A percentile compares a stretch with the other conserved stretches of the same genome.
These are phyloP conservation scores for Mycena capillaripes DNA, from an alignment of 768 basidiomycete genomes.

Conservation along the genomic window DNA sequence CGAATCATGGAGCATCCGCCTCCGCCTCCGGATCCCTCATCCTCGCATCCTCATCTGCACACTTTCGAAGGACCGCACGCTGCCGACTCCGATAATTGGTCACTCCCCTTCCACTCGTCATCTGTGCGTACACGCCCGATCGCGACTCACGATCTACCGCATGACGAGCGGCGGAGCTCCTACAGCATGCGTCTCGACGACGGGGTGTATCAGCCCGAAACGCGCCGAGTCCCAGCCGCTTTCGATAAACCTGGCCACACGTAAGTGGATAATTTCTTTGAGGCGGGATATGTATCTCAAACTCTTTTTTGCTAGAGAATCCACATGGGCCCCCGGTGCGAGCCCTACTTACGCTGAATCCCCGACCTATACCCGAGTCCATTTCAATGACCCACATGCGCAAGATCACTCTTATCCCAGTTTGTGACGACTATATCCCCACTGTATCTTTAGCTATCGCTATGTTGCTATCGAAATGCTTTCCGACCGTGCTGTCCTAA, in stretches of 20 bases:
- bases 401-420: neutral
- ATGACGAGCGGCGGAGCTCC: neutral
- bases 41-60: neutral
- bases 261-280: neutral
- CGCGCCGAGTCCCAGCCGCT: neutral
- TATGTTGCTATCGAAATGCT: neutral
- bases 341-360: neutral
- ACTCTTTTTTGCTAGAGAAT: neutral
- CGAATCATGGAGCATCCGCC: neutral
- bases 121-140: conserved; percentile 10
- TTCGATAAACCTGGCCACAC: neutral
- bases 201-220: neutral
- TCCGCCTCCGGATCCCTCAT: neutral
- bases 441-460: neutral
- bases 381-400: neutral
- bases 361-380: neutral
- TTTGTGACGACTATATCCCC: neutral
- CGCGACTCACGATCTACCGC: neutral
- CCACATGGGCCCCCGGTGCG: neutral
- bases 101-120: conserved; percentile 17
- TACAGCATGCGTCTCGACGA: neutral
- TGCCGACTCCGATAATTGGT: neutral
- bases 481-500: neutral
- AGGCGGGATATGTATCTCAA: neutral
- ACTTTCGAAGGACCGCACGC: neutral